Evolutionary conservation across 352 stramenopile genomes (phyloP), one percentile per base, ranked within the genome.

Genomic region (Phytophthora fragariaefolia): DNA sequence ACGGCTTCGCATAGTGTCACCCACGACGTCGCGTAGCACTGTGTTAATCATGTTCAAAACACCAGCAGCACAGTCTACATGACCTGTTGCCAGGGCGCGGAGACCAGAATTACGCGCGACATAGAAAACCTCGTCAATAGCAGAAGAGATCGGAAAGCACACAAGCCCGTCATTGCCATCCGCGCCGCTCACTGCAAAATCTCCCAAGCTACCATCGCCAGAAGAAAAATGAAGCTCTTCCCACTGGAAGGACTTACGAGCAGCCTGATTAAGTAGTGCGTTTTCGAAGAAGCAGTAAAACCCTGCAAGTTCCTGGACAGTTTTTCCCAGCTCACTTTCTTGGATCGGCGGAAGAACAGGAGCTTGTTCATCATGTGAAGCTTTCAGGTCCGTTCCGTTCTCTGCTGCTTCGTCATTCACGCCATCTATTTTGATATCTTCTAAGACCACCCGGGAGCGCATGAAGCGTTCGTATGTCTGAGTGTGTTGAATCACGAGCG

Each of bases 271-370:
- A 4, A 96, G 72, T 22, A 93, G 62, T 26, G 88, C 80, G 36
- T 95, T 92, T 61, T 96, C 89, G 40, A 95, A 95, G 63, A 87
- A 93, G 55, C 89, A 96, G 45, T 96, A 96, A 64, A 84, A 95
- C 0, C 86, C 89, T 3, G 87, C 89, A 13, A 96, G 69, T 56
- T 96, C 89, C 38, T 96, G 89, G 3, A 96, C 89, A 23, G 60
- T 89, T 63, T 89, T 92, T 15, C 85, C 87, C 6, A 96, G 63
- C 46, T 93, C 84, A 65, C 87, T 95, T 53, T 85, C 82, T 53
- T 89, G 80, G 43, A 83, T 86, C 3, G 70, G 61, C 17, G 89
- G 86, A 8, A 96, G 73, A 18, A 76, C 56, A 12, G 63, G 38
- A 28, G 38, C 15, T 15, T 52, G 32, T 36, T 64, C 54, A 50